phyloP scores from a whole-genome alignment of 768 basidiomycete species.

The Ephemerocybe angulata region DNA sequence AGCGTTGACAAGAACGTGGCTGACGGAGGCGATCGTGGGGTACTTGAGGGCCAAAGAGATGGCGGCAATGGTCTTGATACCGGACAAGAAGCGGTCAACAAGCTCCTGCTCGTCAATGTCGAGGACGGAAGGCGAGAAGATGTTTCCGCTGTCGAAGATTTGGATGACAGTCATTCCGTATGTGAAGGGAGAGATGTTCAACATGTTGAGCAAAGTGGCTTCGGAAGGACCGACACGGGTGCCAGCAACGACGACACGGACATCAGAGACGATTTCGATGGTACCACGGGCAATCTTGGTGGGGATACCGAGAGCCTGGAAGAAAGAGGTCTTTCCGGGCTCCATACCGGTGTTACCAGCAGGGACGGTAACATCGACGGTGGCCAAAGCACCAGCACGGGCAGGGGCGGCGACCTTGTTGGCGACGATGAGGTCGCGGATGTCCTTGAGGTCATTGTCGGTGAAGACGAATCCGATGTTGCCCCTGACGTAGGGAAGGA shows the following conservation, averaged over 20 bases:
- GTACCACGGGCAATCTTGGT: slow-evolving; percentile 99
- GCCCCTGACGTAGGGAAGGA: slow-evolving; percentile 92
- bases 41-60: slow-evolving; percentile 95
- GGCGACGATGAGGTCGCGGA: slow-evolving; percentile 88
- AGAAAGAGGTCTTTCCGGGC: slow-evolving; percentile 99
- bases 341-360: slow-evolving; percentile 99
- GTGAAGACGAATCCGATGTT: slow-evolving; percentile 99
- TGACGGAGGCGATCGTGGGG: slow-evolving; percentile 92
- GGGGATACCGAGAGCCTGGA: slow-evolving; percentile 99
- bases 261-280: slow-evolving; percentile 97
- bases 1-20: slow-evolving; percentile 94
- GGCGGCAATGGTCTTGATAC: slow-evolving; percentile 92
- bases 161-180: slow-evolving; percentile 99
- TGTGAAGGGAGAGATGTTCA: slow-evolving; percentile 99
- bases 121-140: slow-evolving; percentile 85
- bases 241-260: slow-evolving; percentile 91
- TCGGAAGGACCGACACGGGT: slow-evolving; percentile 95
- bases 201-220: slow-evolving; percentile 98
- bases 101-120: slow-evolving; percentile 92
- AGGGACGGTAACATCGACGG: slow-evolving; percentile 88
- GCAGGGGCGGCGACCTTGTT: slow-evolving; percentile 99
- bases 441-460: slow-evolving; percentile 82
- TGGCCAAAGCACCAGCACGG: slow-evolving; percentile 94
- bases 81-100: slow-evolving; percentile 85
- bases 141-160: slow-evolving; percentile 92